Evolutionary conservation across 352 stramenopile species (phyloP), one percentile per base, ranked within the genome.

Genomic region (Albugo laibachii): DNA sequence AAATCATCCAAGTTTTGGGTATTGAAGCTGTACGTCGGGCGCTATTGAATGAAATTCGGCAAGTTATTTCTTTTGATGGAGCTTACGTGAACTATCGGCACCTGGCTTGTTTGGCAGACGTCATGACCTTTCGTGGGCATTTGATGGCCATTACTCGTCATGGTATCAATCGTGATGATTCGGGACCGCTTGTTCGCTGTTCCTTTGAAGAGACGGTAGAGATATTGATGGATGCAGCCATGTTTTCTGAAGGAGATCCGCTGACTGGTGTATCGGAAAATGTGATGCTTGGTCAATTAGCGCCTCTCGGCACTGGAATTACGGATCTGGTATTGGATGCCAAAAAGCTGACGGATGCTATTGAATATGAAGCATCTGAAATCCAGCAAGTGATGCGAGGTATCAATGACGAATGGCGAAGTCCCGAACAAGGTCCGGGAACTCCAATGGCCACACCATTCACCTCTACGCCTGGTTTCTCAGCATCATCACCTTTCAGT

Each of bases 151-250:
- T 99, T 52, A 97, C 96, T 49, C 84, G 96, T 56, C 95, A 99
- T 58, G 96, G 96, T 47, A 99, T 99, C 58, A 99, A 99, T 63
- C 87, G 95, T 45, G 93, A 97, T 50, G 95, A 99, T 59, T 96
- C 88, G 53, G 94, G 95, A 15, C 94, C 95, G n/a, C 69, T 99
- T 20, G 79, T 99, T 35, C 84, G 94, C 35, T 96, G 87, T 57
- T 98, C 93, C 34, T 99, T 99, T 59, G 96, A 99, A 70, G 95
- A 99, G 71, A 99, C 95, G 11, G 94, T 99, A 24, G 96, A 99
- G 59, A 97, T 99, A 71, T 70, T 99, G 18, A 98, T 98, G 84
- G 92, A 99, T 62, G 92, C 95, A 41, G 95, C 96, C 16, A 83
- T 96, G 53, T 98, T 97, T 63, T 89, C 89, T 10, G 93, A 99